Evolutionary conservation across 2,329 filamentous ascomycete genomes (phyloP), one percentile per base, ranked within the genome.

Genomic region (Xylariaceae sp.): DNA sequence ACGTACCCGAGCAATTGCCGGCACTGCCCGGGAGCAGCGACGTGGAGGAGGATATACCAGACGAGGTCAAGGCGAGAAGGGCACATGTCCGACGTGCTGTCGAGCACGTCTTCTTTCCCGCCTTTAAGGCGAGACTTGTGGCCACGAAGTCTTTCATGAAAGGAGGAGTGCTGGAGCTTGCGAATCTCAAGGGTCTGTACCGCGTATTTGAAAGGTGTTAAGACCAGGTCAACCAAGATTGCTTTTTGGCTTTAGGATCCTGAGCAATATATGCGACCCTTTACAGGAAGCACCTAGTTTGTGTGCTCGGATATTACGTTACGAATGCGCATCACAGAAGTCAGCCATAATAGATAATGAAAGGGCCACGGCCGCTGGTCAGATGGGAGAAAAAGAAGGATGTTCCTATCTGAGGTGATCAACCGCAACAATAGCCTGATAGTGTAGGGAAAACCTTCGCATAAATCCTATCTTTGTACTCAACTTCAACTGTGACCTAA

Each of bases 191-290:
- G 62, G 88, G 89, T 0, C 59, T 98, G 41, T 98, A 98, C 62
- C 72, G 86, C 31, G 89, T 97, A 3, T 98, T 98, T 70, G 92
- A 98, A 65, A 71, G 92, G 38, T 97, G 92, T 61, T 97, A 62
- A 76, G n/a, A n/a, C n/a, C n/a, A n/a, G n/a, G n/a, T n/a, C n/a
- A n/a, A n/a, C n/a, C n/a, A n/a, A n/a, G n/a, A n/a, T n/a, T n/a
- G n/a, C n/a, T n/a, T n/a, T n/a, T n/a, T n/a, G n/a, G n/a, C n/a
- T n/a, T n/a, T n/a, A n/a, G n/a, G n/a, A n/a, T n/a, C n/a, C n/a
- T n/a, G n/a, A n/a, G n/a, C n/a, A n/a, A n/a, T n/a, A n/a, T n/a
- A n/a, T n/a, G n/a, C n/a, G n/a, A n/a, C n/a, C n/a, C n/a, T n/a
- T n/a, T n/a, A n/a, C n/a, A n/a, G n/a, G n/a, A n/a, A n/a, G n/a